Evolutionary conservation across 75 land plant species (phyloP).

Genomic region (Selaginella tamariscina): DNA sequence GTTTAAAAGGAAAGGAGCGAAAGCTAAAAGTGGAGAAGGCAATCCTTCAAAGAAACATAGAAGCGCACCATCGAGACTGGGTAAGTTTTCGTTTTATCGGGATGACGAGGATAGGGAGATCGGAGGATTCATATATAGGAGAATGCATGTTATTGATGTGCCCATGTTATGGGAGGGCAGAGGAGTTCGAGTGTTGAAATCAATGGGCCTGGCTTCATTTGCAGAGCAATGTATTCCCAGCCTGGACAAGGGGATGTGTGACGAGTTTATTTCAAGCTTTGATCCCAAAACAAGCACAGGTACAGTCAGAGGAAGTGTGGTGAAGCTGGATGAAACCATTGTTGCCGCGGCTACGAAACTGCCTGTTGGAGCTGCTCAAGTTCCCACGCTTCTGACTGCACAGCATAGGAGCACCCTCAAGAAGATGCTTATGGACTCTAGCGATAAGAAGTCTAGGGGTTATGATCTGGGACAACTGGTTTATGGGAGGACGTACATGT

Average conservation of each 20-base stretch:
- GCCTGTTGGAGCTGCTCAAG: neutral
- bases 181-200: neutral
- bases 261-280: neutral
- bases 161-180: neutral
- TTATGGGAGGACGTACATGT: neutral
- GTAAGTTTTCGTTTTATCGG: too few species aligned
- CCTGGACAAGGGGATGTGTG: neutral
- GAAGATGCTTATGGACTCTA: neutral
- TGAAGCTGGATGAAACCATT: neutral
- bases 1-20: too few species aligned
- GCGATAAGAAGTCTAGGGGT: neutral
- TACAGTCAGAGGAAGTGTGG: neutral
- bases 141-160: neutral
- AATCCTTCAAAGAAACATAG: too few species aligned
- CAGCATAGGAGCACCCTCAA: neutral
- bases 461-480: neutral
- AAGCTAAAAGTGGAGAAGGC: too few species aligned
- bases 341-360: neutral
- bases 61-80: too few species aligned
- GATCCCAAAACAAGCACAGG: neutral
- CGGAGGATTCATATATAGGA: neutral
- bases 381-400: neutral
- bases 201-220: neutral
- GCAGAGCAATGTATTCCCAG: neutral
- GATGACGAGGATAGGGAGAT: too few species aligned